Percentiles rank a stretch among this genome's conserved stretches.
Evolutionary conservation across 1,284 basidiomycete genomes (phyloP).

Genomic region (Cutaneotrichosporon arboriforme): DNA sequence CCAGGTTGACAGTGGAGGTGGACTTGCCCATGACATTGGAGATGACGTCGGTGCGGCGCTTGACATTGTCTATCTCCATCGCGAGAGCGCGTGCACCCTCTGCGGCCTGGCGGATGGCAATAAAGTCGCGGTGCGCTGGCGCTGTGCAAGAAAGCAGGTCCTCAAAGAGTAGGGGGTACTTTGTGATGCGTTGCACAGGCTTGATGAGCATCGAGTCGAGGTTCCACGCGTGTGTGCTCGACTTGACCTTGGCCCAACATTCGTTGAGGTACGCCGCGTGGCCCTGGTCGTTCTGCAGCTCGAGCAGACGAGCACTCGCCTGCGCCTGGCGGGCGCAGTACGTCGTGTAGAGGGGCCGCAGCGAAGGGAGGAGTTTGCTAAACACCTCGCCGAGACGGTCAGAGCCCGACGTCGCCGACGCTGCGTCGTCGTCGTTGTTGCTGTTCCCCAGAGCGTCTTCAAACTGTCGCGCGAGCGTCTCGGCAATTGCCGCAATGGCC

Average conservation of each 20-base stretch:
- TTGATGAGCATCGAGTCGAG: constrained; percentile 79
- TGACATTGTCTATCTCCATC: constrained; percentile 76
- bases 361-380: constrained; percentile 62
- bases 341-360: constrained; percentile 71
- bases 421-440: constrained; percentile 40
- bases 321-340: constrained; percentile 82
- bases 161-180: constrained; percentile 78
- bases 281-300: constrained; percentile 37
- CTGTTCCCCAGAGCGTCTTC: constrained; percentile 43
- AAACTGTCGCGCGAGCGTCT: constrained; percentile 55
- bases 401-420: constrained; percentile 52
- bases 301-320: constrained; percentile 63
- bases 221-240: constrained; percentile 86
- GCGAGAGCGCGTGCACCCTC: constrained; percentile 70
- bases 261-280: constrained; percentile 61
- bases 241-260: constrained; percentile 63
- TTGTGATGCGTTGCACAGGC: constrained; percentile 84
- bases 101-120: constrained; percentile 60
- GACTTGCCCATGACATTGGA: constrained; percentile 48
- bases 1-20: constrained; percentile 13
- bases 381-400: constrained; percentile 77
- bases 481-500: constrained; percentile 66
- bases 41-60: constrained; percentile 77
- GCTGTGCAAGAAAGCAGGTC: constrained; percentile 76
- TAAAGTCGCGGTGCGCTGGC: constrained; percentile 67